Evolutionary conservation across 371 early-diverging fungal genomes (phyloP), one percentile per base, ranked within the genome.

Genomic region (Haplosporangium sp.): DNA sequence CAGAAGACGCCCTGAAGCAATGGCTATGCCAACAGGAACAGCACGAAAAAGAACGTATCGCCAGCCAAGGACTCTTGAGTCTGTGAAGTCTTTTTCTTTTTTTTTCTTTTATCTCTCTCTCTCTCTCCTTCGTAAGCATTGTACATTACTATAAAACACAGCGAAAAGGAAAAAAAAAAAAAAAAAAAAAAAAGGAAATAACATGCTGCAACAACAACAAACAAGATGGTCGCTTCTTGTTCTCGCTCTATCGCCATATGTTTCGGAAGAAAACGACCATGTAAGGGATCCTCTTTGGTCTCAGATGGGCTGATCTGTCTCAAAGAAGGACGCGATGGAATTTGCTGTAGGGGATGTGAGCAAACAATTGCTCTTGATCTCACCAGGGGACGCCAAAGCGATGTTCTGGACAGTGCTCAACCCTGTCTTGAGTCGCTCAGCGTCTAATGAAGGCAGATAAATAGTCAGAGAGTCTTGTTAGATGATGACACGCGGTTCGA

Each of bases 11-110:
- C 21, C 42, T 74, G 64, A 63, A 53, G 37, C 64, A 68, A 18
- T 74, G 74, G 74, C 20, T 74, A 55, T 55, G 55, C 18, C 63
- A 63, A 8, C 68, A 67, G 11, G 62, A 74, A 4, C 29, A 29
- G 68, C 21, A 18, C 8, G 74, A 74, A 13, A 67, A 68, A 40
- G 69, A 74, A 16, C 56, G 54, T 6, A 40, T 62, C n/a, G 74
- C 74, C 7, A 67, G 37, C 7, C 60, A 68, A 40, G 59, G 55
- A 1, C 69, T 74, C 16, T 51, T 74, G 60, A 63, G 14, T 18
- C 12, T 73, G 48, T 70, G 46, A 62, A 21, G 6, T 37, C 21
- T 21, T 46, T 18, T n/a, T 46, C 10, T 46, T 46, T 5, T 46
- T 12, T n/a, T 11, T 46, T 10, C 1, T 36, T 10, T 29, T 23